Conservation (phyloP, 441 rosid species). For the Macaranga tanarius region DNA sequence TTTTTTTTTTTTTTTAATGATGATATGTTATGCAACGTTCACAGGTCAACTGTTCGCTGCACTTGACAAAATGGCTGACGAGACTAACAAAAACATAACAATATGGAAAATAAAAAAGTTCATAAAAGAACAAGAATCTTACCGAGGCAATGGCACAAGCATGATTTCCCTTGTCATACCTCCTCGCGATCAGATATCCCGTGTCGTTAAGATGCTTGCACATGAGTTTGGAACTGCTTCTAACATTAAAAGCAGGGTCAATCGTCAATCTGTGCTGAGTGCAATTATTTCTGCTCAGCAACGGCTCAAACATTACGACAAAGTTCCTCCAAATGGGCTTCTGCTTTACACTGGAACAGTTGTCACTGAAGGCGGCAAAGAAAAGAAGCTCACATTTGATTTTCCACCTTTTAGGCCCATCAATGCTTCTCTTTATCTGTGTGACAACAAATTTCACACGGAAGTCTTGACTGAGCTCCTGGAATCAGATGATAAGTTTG, state of each 20-base stretch:
- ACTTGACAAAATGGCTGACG: slow-evolving; percentile 39
- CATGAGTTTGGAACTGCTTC: slow-evolving; percentile 93
- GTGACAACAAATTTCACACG: slow-evolving; percentile 83
- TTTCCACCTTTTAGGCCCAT: slow-evolving; percentile 81
- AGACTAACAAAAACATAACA: slow-evolving; percentile 63
- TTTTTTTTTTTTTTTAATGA: too few species aligned
- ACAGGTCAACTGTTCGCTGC: slow-evolving; percentile 5
- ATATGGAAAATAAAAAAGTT: slow-evolving; percentile 89
- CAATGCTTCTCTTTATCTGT: slow-evolving; percentile 70
- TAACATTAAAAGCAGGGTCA: slow-evolving; percentile 86
- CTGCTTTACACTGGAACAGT: slow-evolving; percentile 90
- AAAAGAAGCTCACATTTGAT: slow-evolving; percentile 80
- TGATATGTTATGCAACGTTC: slow-evolving; percentile 5
- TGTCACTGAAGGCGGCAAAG: slow-evolving; percentile 78
- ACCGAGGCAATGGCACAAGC: slow-evolving; percentile 90
- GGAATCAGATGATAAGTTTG: slow-evolving; percentile 84
- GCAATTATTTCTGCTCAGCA: slow-evolving; percentile 93
- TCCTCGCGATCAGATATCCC: slow-evolving; percentile 73
- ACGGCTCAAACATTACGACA: slow-evolving; percentile 79
- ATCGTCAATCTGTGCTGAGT: slow-evolving; percentile 83
- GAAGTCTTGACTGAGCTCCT: slow-evolving; percentile 70
- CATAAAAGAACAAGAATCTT: slow-evolving; percentile 74
- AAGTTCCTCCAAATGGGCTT: slow-evolving; percentile 83
- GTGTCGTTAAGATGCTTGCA: slow-evolving; percentile 87
- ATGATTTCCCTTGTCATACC: slow-evolving; percentile 95